A percentile compares a stretch with the other conserved stretches of the same genome.
These are phyloP conservation scores for Solanum megistacrolobum DNA, from an alignment of 257 asterid species.

Conservation along the genomic window DNA sequence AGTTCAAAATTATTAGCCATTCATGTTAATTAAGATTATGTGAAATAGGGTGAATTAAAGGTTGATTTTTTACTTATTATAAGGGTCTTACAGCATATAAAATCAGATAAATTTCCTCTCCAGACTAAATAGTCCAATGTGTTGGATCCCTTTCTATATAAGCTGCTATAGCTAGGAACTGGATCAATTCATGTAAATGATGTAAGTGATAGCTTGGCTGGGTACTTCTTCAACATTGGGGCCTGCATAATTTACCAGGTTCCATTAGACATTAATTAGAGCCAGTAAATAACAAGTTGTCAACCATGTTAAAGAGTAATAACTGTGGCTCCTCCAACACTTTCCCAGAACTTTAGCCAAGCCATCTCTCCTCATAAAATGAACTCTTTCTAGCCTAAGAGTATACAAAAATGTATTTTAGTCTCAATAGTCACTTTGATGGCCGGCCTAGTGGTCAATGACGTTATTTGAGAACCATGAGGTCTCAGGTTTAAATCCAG, in stretches of 20 bases:
- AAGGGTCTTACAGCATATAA: conserved; percentile 50
- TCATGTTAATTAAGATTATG: background rate
- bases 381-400: conserved; percentile 43
- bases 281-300: background rate
- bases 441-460: background rate
- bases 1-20: background rate
- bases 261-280: background rate
- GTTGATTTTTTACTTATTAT: background rate
- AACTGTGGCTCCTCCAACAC: conserved; percentile 65
- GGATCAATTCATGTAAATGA: conserved; percentile 73
- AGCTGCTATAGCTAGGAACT: conserved; percentile 68
- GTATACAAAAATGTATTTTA: background rate
- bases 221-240: conserved; percentile 74
- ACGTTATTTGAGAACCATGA: no score
- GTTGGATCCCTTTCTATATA: conserved; percentile 55
- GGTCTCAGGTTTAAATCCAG: background rate
- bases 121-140: conserved; percentile 54
- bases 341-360: conserved; percentile 63
- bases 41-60: no score
- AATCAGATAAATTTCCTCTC: conserved; percentile 59
- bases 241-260: conserved; percentile 31
- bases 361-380: conserved; percentile 45
- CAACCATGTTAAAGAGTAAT: conserved; percentile 44
- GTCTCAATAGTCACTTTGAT: background rate
- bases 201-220: conserved; percentile 77